Evolutionary conservation across 371 early-diverging fungal species (phyloP), one percentile per base, ranked within the genome.

Genomic region (Mortierella sp.): DNA sequence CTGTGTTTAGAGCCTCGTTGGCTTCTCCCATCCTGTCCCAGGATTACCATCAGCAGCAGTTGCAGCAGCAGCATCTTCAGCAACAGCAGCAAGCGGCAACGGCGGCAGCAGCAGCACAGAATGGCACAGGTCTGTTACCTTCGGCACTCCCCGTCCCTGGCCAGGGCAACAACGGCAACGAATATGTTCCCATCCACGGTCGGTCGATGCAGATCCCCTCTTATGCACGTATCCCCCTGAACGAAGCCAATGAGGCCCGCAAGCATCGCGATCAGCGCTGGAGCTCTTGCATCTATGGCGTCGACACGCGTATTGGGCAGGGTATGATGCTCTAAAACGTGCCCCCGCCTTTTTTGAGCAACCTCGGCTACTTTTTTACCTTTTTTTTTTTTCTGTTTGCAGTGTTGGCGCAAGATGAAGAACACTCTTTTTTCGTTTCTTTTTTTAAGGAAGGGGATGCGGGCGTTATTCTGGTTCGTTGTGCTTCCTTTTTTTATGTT

Each of bases 181-280:
- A 84, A 54, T 85, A 78, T 48, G 82, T 85, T 11, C 86, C 81
- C 3, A 69, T 85, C 34, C 86, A 85, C 57, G 86, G 86, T n/a
- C 81, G 86, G 43, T 85, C 86, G 16, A 85, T 85, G 86, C 79
- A 85, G 72, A 85, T 85, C 55, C 86, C 86, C 0, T 85, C 86
- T 0, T 81, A 85, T 55, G 79, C 86, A 16, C 86, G 81, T n/a
- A 81, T 81, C 44, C 86, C 86, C 31, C 48, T 81, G 55, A 81
- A 74, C 69, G 86, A 85, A 55, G 69, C 70, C 34, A 81, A 74
- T 54, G 86, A 85, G 57, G 71, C 71, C 26, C 86, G 79, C 44
- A 81, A 81, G 77, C 81, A 79, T 72, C 75, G 86, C 24, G 86
- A 85, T 43, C 86, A 85, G 53, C 78, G 81, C 46, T 85, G 86